A percentile compares a stretch with the other conserved stretches of the same genome.
phyloP scores from a whole-genome alignment of 108 stramenopile genomes.

The Fragilaria radians region DNA sequence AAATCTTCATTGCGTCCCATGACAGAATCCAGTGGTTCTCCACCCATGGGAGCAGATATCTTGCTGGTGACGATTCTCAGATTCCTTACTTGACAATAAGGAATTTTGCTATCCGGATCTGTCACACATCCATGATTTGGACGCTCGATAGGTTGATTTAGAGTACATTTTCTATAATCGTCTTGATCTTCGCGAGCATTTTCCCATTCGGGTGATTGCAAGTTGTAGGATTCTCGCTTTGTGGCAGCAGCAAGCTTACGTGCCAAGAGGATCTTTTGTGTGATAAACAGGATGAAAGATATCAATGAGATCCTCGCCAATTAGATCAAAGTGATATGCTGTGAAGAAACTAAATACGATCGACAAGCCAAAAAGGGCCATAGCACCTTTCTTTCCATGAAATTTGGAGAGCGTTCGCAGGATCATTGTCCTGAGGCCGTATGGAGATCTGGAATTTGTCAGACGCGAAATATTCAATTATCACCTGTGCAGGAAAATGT shows the following conservation, averaged over 20 bases:
- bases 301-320: neutral
- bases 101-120: constrained; percentile 8
- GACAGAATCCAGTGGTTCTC: constrained; percentile 15
- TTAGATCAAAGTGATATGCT: neutral
- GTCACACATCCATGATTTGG: constrained; percentile 24
- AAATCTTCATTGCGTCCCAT: constrained; percentile 22
- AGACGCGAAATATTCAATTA: no score
- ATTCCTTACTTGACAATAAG: constrained; percentile 21
- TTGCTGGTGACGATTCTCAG: constrained; percentile 13
- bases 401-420: neutral
- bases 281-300: neutral
- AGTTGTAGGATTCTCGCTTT: neutral
- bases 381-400: neutral
- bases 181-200: neutral
- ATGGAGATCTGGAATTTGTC: no score
- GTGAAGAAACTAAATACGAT: neutral
- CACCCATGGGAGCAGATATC: constrained; percentile 9
- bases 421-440: neutral
- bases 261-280: neutral
- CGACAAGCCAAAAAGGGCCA: neutral
- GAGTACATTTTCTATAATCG: neutral
- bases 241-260: neutral
- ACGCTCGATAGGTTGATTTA: constrained; percentile 15
- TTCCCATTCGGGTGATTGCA: neutral
- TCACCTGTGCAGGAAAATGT: no score